Evolutionary conservation across 257 asterid genomes (phyloP), one percentile per base, ranked within the genome.

Genomic region (Jaltomata sinuosa): DNA sequence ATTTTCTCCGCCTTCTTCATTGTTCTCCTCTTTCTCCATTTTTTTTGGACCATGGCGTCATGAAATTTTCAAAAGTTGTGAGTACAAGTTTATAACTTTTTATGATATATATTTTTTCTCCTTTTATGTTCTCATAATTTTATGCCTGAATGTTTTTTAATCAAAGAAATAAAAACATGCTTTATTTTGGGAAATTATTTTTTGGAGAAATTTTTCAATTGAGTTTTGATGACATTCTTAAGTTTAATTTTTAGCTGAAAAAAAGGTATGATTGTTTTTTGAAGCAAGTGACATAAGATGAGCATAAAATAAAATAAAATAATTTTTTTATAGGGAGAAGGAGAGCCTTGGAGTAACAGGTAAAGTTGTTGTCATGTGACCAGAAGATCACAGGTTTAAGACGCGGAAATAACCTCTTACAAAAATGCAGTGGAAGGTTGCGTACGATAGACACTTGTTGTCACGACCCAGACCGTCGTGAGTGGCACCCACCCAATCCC

Each of bases 51-150:
- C 85, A 83, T 83, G 85, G 82, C 21, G 10, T 32, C 25, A 19
- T 61, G 52, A 62, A 59, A 74, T 19, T 42, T 36, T 54, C 83
- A 83, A 34, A 72, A 47, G 69, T 49, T 84, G 87, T 84, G 49
- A 79, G 80, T 62, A 22, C 4, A 9, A 19, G 50, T 38, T 38
- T 84, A 81, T 72, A 64, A 72, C 55, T n/a, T 69, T 6, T 74
- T 74, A 25, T 74, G 40, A 45, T 65, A 65, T 65, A 65, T 25
- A 8, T 45, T 45, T 31, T 40, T n/a, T 22, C 11, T 36, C 40
- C n/a, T 72, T 72, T 22, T 72, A 7, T 42, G 80, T 42, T 42
- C 54, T n/a, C 57, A 3, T 74, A 7, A 45, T 22, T 42, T 42
- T 42, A 45, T 36, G 80, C 38, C n/a, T n/a, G n/a, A n/a, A n/a